Base-by-base conservation (phyloP, 108 stramenopile species). In the Parietichytrium sp. region DNA sequence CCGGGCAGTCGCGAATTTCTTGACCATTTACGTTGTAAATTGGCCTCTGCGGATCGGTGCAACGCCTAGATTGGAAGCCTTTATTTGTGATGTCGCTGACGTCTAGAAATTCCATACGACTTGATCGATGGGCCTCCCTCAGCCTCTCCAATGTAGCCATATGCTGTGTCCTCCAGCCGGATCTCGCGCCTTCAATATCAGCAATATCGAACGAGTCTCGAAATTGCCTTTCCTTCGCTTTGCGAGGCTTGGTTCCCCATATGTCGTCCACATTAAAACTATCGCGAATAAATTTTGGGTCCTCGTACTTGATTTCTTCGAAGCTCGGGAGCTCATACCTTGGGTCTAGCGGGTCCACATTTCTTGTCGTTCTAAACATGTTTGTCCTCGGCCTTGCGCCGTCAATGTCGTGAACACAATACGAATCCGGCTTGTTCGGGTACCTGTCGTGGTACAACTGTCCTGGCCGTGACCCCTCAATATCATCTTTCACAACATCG, bases 391-490 rank as follows among this genome's bases (percentile, higher is more conserved):
- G 38, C 42, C 45, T 72, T n/a, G 61, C 61, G 8, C 61, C 61
- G 10, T 72, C 61, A 27, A 72, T 72, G 61, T 72, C 61, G 61
- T 42, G 61, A 16, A 72, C 61, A 23, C 45, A n/a, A 45, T 45
- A 72, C 10, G 25, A 25, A n/a, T 72, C 61, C 45, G 61, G 61
- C 20, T 27, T 72, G 8, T 27, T 72, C 16, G 45, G 6, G 6
- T 18, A 16, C 42, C 20, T 31, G n/a, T 16, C 15, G 33, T 72
- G 61, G 15, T 72, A 45, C 23, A n/a, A 23, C 36, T 33, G 61
- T 20, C 45, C 20, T 25, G 61, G 61, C 20, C 61, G 61, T 20
- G 61, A 72, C 38, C 61, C 61, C 20, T 72, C 61, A 25, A 72
- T 72, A 6, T 72, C 61, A 16, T 72, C 61, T 27, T 72, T 72